phyloP scores from a whole-genome alignment of 1,284 basidiomycete species.

The Rhodotorula sp. region DNA sequence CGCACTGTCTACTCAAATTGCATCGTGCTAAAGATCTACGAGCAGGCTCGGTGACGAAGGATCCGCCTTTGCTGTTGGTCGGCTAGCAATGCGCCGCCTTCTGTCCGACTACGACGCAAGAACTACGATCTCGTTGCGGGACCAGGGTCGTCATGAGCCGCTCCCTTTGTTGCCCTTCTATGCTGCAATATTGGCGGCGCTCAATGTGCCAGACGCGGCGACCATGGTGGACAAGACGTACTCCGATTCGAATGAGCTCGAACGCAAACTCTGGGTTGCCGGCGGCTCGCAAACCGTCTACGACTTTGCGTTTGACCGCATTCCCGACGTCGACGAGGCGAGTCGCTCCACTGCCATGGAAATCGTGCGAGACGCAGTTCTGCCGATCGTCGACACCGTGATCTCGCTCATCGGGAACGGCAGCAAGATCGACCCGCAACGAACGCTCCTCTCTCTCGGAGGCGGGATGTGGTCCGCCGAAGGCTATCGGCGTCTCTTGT shows the following conservation, averaged over 20 bases:
- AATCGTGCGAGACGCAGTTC: conserved; percentile 31
- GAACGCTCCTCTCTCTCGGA: conserved; percentile 42
- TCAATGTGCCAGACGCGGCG: conserved; percentile 16
- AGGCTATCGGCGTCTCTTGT: conserved; percentile 38
- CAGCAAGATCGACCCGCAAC: conserved; percentile 26
- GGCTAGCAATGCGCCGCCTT: conserved; percentile 26
- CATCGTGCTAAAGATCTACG: background rate
- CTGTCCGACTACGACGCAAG: conserved; percentile 23
- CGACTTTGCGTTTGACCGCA: conserved; percentile 13
- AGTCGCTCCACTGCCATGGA: conserved; percentile 15
- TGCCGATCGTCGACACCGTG: conserved; percentile 36
- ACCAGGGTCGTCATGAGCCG: background rate
- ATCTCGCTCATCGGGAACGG: conserved; percentile 31
- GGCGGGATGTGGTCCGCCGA: conserved; percentile 45
- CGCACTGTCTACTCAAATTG: background rate
- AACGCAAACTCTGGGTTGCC: conserved; percentile 46
- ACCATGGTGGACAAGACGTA: conserved; percentile 33
- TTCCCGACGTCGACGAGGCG: conserved; percentile 2
- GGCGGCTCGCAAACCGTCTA: conserved; percentile 44
- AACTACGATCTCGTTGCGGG: conserved; percentile 1
- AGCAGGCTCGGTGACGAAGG: conserved; percentile 39
- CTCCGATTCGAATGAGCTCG: conserved; percentile 38
- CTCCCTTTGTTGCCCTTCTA: conserved; percentile 6
- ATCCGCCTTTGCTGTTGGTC: conserved; percentile 27
- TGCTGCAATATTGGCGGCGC: conserved; percentile 10